Evolutionary conservation across 75 land plant genomes (phyloP), one percentile per base, ranked within the genome.

Genomic region (Sequoia sempervirens): DNA sequence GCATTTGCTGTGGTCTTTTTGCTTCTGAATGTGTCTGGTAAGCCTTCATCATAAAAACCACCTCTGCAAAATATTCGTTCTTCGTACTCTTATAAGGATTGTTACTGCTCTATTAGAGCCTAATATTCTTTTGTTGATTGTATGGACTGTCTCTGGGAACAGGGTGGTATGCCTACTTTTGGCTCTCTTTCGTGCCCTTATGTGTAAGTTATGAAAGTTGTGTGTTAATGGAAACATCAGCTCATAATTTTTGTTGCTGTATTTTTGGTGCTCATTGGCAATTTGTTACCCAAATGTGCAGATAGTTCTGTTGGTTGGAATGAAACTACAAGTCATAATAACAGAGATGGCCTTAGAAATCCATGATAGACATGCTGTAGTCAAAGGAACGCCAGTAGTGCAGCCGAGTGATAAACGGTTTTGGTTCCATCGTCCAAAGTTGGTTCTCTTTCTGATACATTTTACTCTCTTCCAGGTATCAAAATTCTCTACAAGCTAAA

Each of bases 321-420:
- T 96, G 45, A 93, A 96, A 83, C 92, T 96, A 20, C 95, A 94
- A 85, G 89, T 89, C 72, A 92, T 96, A 58, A 92, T 96, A 56
- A 88, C 92, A 1, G 75, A 64, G 41, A 68, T 93, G 88, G 93
- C 94, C 36, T 84, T 89, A 14, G 87, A 91, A 78, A 88, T 91
- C 37, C 83, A 89, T 64, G 90, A 85, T 6, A 79, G 78, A 82
- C 84, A 75, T 3, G 84, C 87, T n/a, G 92, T 96, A 5, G 85
- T 90, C 5, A 86, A 79, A 83, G 94, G 92, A 47, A 83, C 84
- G 15, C 94, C 89, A 43, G 61, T 88, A 30, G 80, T 90, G 23
- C 69, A 82, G 9, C 86, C 84, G 2, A 85, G 85, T 0, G 90
- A 93, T 81, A 82, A 89, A 0, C 84, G 86, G 12, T 93, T 93